Conservation (phyloP, 129 eudicot genomes). For the Chrysanthemum seticuspe region DNA sequence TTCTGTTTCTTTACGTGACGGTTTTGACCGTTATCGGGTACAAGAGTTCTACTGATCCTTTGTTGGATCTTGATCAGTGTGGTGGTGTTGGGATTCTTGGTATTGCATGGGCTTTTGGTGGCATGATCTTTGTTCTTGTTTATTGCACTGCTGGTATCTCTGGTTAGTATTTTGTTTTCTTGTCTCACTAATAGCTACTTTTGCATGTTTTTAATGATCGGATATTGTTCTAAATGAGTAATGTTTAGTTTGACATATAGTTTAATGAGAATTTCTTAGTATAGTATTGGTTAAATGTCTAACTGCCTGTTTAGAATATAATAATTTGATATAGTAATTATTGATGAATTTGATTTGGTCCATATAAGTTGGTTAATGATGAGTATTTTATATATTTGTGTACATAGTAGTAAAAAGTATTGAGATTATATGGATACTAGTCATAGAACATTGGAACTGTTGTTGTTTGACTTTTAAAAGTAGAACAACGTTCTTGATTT, state of each 20-base stretch:
- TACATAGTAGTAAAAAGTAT: not conserved
- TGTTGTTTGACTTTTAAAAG: not conserved
- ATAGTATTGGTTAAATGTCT: no score
- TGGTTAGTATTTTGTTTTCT: conserved; percentile 40
- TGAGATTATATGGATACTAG: not conserved
- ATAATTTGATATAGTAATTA: not conserved
- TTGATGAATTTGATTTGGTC: not conserved
- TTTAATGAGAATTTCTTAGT: no score
- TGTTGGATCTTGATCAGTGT: conserved; percentile 46
- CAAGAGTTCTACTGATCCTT: conserved; percentile 45
- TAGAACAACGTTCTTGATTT: not conserved
- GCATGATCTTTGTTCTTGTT: conserved; percentile 96
- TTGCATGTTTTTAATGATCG: not conserved
- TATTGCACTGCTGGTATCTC: conserved; percentile 99
- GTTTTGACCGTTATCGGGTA: conserved; percentile 82
- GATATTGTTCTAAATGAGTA: not conserved
- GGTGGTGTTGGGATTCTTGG: conserved; percentile 95
- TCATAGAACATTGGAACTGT: not conserved
- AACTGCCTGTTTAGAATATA: not conserved
- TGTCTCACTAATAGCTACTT: not conserved
- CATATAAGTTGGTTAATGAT: not conserved
- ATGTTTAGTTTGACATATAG: not conserved
- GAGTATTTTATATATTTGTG: not conserved
- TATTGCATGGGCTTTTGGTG: conserved; percentile 97
- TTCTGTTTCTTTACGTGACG: conserved; percentile 72